Percentiles rank a stretch among this genome's conserved stretches.
Conservation (phyloP, 2,329 filamentous ascomycete species). For the Talaromyces sp. region DNA sequence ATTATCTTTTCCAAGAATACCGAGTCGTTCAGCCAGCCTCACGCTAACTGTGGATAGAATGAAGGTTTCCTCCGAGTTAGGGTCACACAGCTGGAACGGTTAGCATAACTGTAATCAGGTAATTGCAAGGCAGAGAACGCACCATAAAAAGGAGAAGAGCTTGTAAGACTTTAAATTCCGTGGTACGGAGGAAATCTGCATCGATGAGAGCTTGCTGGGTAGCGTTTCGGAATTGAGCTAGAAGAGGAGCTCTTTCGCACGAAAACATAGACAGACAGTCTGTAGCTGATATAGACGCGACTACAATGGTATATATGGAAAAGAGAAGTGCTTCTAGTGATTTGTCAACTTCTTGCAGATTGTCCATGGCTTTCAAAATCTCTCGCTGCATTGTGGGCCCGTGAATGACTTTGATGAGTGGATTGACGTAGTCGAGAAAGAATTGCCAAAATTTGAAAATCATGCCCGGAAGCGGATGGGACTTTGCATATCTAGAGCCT, state of each 20-base stretch:
- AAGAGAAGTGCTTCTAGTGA: constrained; percentile 61
- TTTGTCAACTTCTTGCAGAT: constrained; percentile 12
- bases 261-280: constrained; percentile 44
- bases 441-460: constrained; percentile 23
- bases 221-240: constrained; percentile 24
- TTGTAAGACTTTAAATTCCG: background rate
- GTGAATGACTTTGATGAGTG: constrained; percentile 69
- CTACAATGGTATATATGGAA: constrained; percentile 56
- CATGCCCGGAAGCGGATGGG: constrained; percentile 24
- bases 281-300: constrained; percentile 49
- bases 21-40: constrained; percentile 16
- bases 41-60: constrained; percentile 15
- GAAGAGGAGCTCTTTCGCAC: constrained; percentile 25
- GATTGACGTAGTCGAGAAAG: constrained; percentile 39
- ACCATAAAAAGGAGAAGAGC: constrained; percentile 6
- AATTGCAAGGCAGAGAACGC: background rate
- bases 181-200: background rate
- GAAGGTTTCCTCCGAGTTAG: background rate
- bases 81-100: background rate
- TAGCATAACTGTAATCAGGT: background rate
- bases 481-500: constrained; percentile 36
- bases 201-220: background rate
- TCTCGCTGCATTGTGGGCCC: constrained; percentile 50
- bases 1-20: constrained; percentile 19
- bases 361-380: constrained; percentile 19